phyloP scores from a whole-genome alignment of 2,329 filamentous ascomycete genomes.

The Xylaria sp. region DNA sequence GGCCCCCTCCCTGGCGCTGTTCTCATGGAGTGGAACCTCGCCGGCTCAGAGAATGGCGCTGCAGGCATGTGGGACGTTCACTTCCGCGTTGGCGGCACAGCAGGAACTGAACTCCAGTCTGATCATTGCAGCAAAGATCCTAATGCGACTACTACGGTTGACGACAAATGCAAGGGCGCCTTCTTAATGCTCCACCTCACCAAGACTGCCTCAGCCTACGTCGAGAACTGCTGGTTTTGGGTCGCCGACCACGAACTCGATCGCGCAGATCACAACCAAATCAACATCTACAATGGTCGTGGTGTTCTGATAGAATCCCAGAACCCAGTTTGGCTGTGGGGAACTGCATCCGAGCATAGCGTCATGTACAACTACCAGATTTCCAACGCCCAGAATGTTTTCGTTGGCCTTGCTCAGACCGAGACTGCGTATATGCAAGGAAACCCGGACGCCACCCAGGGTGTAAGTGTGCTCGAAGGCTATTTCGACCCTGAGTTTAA shows the following conservation, averaged over 20 bases:
- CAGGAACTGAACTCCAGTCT: slow-evolving; percentile 84
- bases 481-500: slow-evolving; percentile 77
- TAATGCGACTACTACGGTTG: slow-evolving; percentile 67
- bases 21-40: slow-evolving; percentile 91
- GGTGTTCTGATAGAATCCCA: slow-evolving; percentile 83
- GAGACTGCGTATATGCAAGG: slow-evolving; percentile 91
- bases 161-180: slow-evolving; percentile 76
- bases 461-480: slow-evolving; percentile 68
- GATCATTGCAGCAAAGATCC: slow-evolving; percentile 84
- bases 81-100: slow-evolving; percentile 87
- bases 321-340: slow-evolving; percentile 84
- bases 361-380: slow-evolving; percentile 88
- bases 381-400: slow-evolving; percentile 79
- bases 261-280: slow-evolving; percentile 75
- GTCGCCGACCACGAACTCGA: slow-evolving; percentile 92
- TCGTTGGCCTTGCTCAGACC: slow-evolving; percentile 85
- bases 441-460: slow-evolving; percentile 77
- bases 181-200: slow-evolving; percentile 78
- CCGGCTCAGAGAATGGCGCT: slow-evolving; percentile 72
- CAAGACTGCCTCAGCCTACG: slow-evolving; percentile 72
- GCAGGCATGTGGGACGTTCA: slow-evolving; percentile 96
- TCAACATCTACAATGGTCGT: slow-evolving; percentile 89
- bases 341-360: slow-evolving; percentile 74
- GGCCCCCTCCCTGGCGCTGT: slow-evolving; percentile 88
- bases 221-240: slow-evolving; percentile 94